A percentile compares a stretch with the other conserved stretches of the same genome.
These are phyloP conservation scores for Triticum aestivum DNA, from an alignment of 176 grass and related monocot genomes.

Conservation along the genomic window DNA sequence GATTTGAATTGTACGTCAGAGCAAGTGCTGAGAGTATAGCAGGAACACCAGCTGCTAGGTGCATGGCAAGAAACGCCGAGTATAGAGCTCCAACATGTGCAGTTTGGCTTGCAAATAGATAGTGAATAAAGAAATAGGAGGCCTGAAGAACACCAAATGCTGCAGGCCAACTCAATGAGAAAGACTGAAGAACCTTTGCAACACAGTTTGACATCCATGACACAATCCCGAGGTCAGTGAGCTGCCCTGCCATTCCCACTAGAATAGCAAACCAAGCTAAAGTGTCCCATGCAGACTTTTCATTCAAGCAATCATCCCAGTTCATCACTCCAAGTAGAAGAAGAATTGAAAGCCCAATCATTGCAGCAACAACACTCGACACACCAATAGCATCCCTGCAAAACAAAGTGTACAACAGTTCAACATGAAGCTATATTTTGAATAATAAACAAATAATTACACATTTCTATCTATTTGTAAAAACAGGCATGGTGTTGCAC, in stretches of 20 bases:
- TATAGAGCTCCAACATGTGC: constrained; percentile 91
- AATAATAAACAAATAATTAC: neutral
- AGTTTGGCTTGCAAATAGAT: constrained; percentile 95
- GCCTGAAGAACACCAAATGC: constrained; percentile 90
- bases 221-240: constrained; percentile 73
- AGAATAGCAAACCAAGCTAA: constrained; percentile 98
- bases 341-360: constrained; percentile 90
- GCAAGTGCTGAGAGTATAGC: constrained; percentile 73
- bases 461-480: neutral
- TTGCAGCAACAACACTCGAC: constrained; percentile 83
- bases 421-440: neutral
- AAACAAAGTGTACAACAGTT: neutral
- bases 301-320: constrained; percentile 94
- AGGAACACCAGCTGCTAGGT: constrained; percentile 92
- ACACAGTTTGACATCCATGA: constrained; percentile 96
- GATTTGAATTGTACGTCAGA: constrained; percentile 89
- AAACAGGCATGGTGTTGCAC: neutral
- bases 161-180: constrained; percentile 90
- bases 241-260: constrained; percentile 94
- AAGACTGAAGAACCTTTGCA: constrained; percentile 71
- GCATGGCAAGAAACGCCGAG: constrained; percentile 92
- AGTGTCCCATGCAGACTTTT: constrained; percentile 98
- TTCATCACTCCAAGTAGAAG: constrained; percentile 84
- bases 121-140: constrained; percentile 95
- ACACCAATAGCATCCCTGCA: constrained; percentile 72